Evolutionary conservation across 768 basidiomycete genomes (phyloP).

Genomic region (Cystobasidium tubakii): DNA sequence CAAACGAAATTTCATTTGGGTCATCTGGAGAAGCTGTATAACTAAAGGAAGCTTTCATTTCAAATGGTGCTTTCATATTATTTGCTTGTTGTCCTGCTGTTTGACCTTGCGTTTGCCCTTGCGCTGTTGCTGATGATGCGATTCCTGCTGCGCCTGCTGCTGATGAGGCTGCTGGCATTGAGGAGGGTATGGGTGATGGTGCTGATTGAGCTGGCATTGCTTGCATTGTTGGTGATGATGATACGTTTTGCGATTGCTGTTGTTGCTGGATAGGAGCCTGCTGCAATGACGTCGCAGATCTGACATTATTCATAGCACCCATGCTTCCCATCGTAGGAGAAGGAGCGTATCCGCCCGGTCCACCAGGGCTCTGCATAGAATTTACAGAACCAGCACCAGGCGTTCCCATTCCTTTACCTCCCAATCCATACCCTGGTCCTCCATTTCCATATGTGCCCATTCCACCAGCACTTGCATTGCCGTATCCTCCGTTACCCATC

Average conservation of each 20-base stretch:
- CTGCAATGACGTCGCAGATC: neutral
- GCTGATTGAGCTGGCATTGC: neutral
- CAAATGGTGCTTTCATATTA: constrained; percentile 53
- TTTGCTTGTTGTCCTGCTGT: constrained; percentile 47
- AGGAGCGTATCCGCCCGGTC: neutral
- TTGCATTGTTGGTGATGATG: constrained; percentile 7
- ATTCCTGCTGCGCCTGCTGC: neutral
- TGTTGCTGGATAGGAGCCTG: neutral
- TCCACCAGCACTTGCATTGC: neutral
- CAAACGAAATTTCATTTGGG: constrained; percentile 89
- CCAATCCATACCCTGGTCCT: constrained; percentile 17
- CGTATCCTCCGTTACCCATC: neutral
- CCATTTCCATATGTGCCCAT: constrained; percentile 18
- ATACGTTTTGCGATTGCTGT: neutral
- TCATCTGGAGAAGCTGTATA: constrained; percentile 92
- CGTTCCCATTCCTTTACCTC: neutral
- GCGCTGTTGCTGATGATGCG: neutral
- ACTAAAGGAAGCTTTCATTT: constrained; percentile 81
- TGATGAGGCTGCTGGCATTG: neutral
- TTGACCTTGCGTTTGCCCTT: constrained; percentile 21
- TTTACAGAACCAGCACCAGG: neutral
- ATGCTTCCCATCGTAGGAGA: constrained; percentile 3
- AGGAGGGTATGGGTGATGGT: neutral
- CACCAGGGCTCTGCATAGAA: neutral
- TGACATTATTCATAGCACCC: neutral